Evolutionary conservation across 2,329 filamentous ascomycete genomes (phyloP).

Genomic region (Dryadomyces quercus-mongolicae): DNA sequence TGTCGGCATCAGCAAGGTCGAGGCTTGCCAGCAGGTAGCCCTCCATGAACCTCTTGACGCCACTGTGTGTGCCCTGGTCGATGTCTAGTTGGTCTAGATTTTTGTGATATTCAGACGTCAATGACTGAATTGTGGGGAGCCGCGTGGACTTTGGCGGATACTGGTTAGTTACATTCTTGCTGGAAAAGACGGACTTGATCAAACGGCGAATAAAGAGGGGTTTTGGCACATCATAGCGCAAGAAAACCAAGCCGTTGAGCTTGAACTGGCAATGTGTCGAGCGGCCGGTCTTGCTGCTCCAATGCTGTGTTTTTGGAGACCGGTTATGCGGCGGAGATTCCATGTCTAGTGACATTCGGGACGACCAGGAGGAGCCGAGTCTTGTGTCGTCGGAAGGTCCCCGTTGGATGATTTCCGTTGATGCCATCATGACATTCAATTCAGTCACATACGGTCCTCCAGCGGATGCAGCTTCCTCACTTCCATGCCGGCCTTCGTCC

Average conservation of each 20-base stretch:
- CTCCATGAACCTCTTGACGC: neutral
- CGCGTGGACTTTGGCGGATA: neutral
- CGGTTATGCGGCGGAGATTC: neutral
- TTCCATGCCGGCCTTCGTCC: too few relatives aligned
- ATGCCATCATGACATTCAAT: too few relatives aligned
- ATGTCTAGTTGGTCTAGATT: neutral
- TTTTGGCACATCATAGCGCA: neutral
- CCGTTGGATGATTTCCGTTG: too few relatives aligned
- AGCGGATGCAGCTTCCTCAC: too few relatives aligned
- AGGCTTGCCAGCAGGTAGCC: neutral
- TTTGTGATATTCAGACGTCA: neutral
- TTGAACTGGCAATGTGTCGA: neutral
- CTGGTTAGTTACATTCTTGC: too few relatives aligned
- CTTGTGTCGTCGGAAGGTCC: neutral
- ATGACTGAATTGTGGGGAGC: neutral
- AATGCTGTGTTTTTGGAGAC: neutral
- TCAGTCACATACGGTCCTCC: too few relatives aligned
- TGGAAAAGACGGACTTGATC: too few relatives aligned
- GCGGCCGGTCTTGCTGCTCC: neutral
- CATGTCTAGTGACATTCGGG: neutral
- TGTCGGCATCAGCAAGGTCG: neutral
- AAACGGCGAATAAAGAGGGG: too few relatives aligned
- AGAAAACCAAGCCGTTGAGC: neutral
- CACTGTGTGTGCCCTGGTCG: neutral
- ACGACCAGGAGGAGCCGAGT: neutral